Percentiles rank a stretch among this genome's conserved stretches.
phyloP scores from a whole-genome alignment of 192 early-diverging fungal species.

The Chytriomyces sp. region DNA sequence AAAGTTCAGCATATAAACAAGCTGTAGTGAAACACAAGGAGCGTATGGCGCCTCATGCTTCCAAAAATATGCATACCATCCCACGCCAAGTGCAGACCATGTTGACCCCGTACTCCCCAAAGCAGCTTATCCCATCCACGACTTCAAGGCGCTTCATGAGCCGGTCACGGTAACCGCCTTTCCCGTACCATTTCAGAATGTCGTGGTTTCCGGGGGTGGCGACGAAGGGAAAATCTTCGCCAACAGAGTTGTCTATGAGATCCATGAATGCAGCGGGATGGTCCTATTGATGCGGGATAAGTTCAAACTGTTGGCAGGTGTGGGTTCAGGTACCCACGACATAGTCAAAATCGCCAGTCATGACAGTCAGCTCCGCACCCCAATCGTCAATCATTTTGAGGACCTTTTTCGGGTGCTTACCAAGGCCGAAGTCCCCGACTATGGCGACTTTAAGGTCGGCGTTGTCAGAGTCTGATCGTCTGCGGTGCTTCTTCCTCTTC shows the following conservation, averaged over 20 bases:
- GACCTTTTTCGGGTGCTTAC: constrained; percentile 22
- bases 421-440: constrained; percentile 38
- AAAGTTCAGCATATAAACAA: not conserved
- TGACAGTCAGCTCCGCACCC: constrained; percentile 24
- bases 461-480: not conserved
- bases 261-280: constrained; percentile 34
- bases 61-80: constrained; percentile 15
- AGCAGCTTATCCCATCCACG: constrained; percentile 27
- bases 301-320: not conserved
- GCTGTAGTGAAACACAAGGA: not conserved
- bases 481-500: not conserved
- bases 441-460: constrained; percentile 35
- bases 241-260: constrained; percentile 21
- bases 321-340: no score
- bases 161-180: constrained; percentile 34
- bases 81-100: constrained; percentile 33
- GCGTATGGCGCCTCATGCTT: no score
- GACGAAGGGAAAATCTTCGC: constrained; percentile 34
- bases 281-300: no score
- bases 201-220: constrained; percentile 45
- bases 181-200: constrained; percentile 34
- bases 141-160: constrained; percentile 14
- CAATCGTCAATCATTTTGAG: constrained; percentile 33
- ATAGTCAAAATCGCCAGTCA: constrained; percentile 46
- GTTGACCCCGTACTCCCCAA: constrained; percentile 42